Evolutionary conservation across 2,329 filamentous ascomycete species (phyloP).

Genomic region (Lecanicillium sp.): DNA sequence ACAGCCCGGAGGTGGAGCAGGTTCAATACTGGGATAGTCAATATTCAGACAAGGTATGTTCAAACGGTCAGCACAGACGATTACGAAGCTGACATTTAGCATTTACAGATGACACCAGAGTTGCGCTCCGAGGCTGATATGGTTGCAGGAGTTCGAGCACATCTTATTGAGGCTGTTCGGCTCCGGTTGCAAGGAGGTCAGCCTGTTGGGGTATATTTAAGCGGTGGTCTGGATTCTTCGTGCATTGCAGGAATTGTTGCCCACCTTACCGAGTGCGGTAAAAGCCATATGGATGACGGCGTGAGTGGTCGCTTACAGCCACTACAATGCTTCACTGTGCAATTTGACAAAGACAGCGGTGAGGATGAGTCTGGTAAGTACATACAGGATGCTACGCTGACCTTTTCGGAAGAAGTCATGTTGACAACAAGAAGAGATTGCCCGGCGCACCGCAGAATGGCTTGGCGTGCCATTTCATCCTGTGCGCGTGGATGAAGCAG

Average conservation of each 20-base stretch:
- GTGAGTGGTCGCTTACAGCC: no score
- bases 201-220: conserved; percentile 49
- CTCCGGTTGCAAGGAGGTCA: conserved; percentile 53
- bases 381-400: no score
- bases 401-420: no score
- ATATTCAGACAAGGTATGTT: conserved; percentile 44
- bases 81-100: no score
- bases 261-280: conserved; percentile 40
- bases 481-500: conserved; percentile 23
- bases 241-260: conserved; percentile 50
- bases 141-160: conserved; percentile 41
- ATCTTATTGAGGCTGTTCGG: conserved; percentile 45
- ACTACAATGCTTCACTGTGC: background rate
- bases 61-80: no score
- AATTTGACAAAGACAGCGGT: background rate
- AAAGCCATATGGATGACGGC: conserved; percentile 23
- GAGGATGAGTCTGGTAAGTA: background rate
- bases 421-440: conserved; percentile 22
- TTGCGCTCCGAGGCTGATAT: conserved; percentile 42
- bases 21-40: conserved; percentile 47
- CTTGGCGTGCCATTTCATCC: conserved; percentile 25
- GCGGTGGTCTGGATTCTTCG: conserved; percentile 53
- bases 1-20: conserved; percentile 31
- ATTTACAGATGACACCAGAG: no score
- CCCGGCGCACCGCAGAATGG: conserved; percentile 26